Conservation (phyloP, 2,329 filamentous ascomycete species). For the Mycocentrospora acerina region DNA sequence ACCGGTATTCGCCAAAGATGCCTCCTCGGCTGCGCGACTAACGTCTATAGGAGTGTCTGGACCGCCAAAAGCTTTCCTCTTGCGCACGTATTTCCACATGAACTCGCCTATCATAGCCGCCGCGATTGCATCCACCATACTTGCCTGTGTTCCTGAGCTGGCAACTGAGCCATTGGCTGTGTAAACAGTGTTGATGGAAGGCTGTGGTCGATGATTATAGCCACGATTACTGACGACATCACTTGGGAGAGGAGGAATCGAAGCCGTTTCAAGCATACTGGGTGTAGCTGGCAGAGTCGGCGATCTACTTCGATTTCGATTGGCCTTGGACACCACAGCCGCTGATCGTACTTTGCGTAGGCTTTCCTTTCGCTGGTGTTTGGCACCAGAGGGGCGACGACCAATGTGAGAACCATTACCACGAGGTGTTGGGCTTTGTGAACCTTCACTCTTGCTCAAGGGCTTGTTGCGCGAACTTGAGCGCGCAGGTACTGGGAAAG, state of each 20-base stretch:
- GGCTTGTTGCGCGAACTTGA: slow-evolving; percentile 80
- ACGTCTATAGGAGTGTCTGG: slow-evolving; percentile 56
- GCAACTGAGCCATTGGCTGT: slow-evolving; percentile 59
- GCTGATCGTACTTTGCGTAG: slow-evolving; percentile 83
- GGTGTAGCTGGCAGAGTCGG: slow-evolving; percentile 68
- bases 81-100: slow-evolving; percentile 89
- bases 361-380: slow-evolving; percentile 59
- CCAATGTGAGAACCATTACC: slow-evolving; percentile 37
- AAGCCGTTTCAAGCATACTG: slow-evolving; percentile 67
- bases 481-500: slow-evolving; percentile 87
- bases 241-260: slow-evolving; percentile 69
- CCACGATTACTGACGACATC: slow-evolving; percentile 62
- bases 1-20: slow-evolving; percentile 66
- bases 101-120: slow-evolving; percentile 98
- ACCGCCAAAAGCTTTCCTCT: slow-evolving; percentile 88
- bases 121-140: slow-evolving; percentile 93
- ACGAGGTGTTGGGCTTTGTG: slow-evolving; percentile 71
- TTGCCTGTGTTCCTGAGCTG: slow-evolving; percentile 66
- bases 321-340: slow-evolving; percentile 61
- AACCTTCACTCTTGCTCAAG: slow-evolving; percentile 71
- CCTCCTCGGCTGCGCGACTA: slow-evolving; percentile 57
- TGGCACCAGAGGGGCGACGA: slow-evolving; percentile 44
- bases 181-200: slow-evolving; percentile 61
- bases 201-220: slow-evolving; percentile 55
- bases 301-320: slow-evolving; percentile 49